Evolutionary conservation across 176 grass and related monocot genomes (phyloP), one percentile per base, ranked within the genome.

Genomic region (Bromus sterilis): DNA sequence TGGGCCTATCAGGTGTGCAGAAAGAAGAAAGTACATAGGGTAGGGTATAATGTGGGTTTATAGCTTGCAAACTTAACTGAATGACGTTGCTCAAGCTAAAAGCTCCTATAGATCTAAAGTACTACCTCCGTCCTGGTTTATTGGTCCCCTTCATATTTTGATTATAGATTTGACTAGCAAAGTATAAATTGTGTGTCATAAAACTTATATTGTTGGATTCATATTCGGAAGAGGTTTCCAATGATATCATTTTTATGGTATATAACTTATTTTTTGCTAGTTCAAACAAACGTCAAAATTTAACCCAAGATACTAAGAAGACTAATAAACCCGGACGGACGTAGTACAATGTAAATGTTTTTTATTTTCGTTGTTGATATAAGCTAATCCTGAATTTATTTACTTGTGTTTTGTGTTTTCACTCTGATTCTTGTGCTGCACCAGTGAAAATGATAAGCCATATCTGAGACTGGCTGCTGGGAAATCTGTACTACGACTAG

Each of bases 401-500:
- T 58, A 26, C 29, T 32, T 10, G 15, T 36, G 7, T 72, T 34
- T 28, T 78, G n/a, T 68, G 29, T 87, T 78, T 49, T 73, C 42
- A 73, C 43, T 73, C 70, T 73, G 70, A 30, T 73, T 73, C 42
- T 73, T 73, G 21, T 73, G 70, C 70, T 73, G 70, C 42, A 43
- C 46, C 85, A 98, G 95, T 87, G 90, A 94, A 84, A 66, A 68
- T 73, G 95, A 94, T 75, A 85, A 80, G 46, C 83, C 84, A 48
- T 82, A 93, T 75, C 75, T 98, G 58, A 91, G 91, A 91, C 68
- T 90, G 78, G 90, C 83, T 40, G 95, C 90, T 72, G 88, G 65
- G 25, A 98, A 93, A 91, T 98, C 86, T 91, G 76, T 89, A 78
- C 89, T 98, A 72, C 86, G 48, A 39, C 79, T 98, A 64, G 92